phyloP scores from a whole-genome alignment of 371 early-diverging fungal species.

The Saksenaea vasiformis region DNA sequence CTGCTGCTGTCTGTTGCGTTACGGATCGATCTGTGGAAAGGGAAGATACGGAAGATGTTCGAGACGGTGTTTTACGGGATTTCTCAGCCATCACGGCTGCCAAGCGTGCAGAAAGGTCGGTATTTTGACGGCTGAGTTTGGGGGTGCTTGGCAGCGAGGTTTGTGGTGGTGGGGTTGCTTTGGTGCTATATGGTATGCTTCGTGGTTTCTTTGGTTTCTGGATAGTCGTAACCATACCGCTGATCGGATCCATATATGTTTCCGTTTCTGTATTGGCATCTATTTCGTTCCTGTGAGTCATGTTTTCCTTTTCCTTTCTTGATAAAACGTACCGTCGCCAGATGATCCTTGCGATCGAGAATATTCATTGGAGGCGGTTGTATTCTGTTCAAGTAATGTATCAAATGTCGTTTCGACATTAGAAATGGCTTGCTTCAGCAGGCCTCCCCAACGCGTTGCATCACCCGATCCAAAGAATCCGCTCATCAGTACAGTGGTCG shows the following conservation, averaged over 20 bases:
- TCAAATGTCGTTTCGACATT: slow-evolving; percentile 81
- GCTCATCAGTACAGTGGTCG: slow-evolving; percentile 25
- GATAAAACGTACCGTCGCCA: background rate
- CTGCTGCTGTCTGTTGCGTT: background rate
- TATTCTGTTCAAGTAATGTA: slow-evolving; percentile 65
- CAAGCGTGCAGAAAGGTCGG: slow-evolving; percentile 44
- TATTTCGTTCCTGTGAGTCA: background rate
- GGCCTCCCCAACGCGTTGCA: slow-evolving; percentile 59
- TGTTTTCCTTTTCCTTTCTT: background rate
- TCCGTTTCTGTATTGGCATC: slow-evolving; percentile 34
- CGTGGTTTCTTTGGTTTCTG: slow-evolving; percentile 22
- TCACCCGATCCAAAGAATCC: slow-evolving; percentile 44
- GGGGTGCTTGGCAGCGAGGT: background rate
- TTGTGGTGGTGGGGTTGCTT: slow-evolving; percentile 9
- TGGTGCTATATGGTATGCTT: background rate
- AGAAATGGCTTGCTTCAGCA: slow-evolving; percentile 76
- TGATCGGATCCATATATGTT: slow-evolving; percentile 52
- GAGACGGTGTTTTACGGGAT: slow-evolving; percentile 11
- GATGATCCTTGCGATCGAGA: background rate
- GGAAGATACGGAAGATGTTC: slow-evolving; percentile 2
- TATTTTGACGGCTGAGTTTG: slow-evolving; percentile 18
- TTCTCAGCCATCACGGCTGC: slow-evolving; percentile 39
- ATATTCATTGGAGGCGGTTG: background rate
- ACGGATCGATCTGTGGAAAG: background rate
- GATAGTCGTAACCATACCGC: slow-evolving; percentile 49